Evolutionary conservation across 495 filamentous ascomycete species (phyloP).

Genomic region (Pyrenopolyporus hunteri): DNA sequence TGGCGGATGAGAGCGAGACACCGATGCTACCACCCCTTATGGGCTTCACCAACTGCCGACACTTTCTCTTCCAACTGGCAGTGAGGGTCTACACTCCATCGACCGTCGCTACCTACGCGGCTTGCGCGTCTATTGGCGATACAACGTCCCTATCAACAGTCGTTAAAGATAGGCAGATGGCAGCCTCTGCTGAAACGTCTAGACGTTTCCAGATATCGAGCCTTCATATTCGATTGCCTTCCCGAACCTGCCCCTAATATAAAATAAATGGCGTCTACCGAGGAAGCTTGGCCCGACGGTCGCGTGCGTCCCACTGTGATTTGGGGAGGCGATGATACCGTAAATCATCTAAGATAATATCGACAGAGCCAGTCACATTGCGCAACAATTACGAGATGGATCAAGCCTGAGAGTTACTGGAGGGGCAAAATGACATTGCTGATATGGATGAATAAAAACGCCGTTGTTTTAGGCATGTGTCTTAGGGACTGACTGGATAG

Average conservation of each 20-base stretch:
- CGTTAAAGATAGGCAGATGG: conserved; percentile 29
- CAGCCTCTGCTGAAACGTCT: conserved; percentile 1
- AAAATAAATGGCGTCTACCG: conserved; percentile 34
- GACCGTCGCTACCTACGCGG: conserved; percentile 23
- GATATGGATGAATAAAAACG: conserved; percentile 26
- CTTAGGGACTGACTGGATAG: background rate
- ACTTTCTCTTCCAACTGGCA: conserved; percentile 20
- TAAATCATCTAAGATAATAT: conserved; percentile 40
- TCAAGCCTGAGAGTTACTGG: conserved; percentile 14
- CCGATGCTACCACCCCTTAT: conserved; percentile 32
- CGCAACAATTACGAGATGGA: conserved; percentile 32
- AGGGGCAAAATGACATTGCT: conserved; percentile 22
- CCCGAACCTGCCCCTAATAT: conserved; percentile 12
- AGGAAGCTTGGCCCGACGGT: conserved; percentile 37
- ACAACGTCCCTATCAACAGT: conserved; percentile 8
- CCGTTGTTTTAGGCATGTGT: background rate
- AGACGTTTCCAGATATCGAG: conserved; percentile 30
- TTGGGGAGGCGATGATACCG: conserved; percentile 31
- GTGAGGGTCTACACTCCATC: conserved; percentile 21
- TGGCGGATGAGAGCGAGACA: conserved; percentile 38
- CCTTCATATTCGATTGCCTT: background rate
- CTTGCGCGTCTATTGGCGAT: conserved; percentile 33
- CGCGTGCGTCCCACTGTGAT: conserved; percentile 30
- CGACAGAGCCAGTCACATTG: conserved; percentile 37
- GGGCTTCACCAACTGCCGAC: conserved; percentile 37